Conservation (phyloP, 1,139 yeast species). For the Wickerhamomyces sp. region DNA sequence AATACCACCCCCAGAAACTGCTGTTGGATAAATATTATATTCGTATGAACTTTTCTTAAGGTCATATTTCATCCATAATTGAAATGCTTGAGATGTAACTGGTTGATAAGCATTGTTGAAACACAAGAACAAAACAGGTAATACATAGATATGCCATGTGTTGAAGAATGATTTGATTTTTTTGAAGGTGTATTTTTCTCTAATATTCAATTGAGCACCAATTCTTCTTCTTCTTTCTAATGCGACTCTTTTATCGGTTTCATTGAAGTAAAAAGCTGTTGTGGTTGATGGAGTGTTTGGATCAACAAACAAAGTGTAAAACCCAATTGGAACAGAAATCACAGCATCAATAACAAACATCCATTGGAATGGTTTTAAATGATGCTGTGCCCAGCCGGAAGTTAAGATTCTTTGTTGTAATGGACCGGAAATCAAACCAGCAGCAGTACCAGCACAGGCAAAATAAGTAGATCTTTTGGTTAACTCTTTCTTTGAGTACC, state of each 20-base stretch:
- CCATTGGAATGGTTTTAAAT: slow-evolving; percentile 45
- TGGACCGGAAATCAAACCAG: slow-evolving; percentile 42
- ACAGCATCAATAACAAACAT: slow-evolving; percentile 51
- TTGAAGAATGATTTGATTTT: slow-evolving; percentile 38
- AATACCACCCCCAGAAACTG: slow-evolving; percentile 41
- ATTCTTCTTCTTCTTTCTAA: slow-evolving; percentile 33
- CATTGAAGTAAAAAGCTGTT: slow-evolving; percentile 34
- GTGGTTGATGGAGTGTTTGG: slow-evolving; percentile 42
- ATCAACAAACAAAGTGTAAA: slow-evolving; percentile 38
- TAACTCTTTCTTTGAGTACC: slow-evolving; percentile 43
- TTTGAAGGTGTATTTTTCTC: slow-evolving; percentile 37
- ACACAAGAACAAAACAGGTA: slow-evolving; percentile 44
- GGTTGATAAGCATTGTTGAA: slow-evolving; percentile 39
- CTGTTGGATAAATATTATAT: slow-evolving; percentile 47
- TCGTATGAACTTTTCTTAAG: slow-evolving; percentile 34
- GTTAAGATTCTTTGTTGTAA: slow-evolving; percentile 39
- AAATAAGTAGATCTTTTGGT: slow-evolving; percentile 46
- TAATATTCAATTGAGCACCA: slow-evolving; percentile 42
- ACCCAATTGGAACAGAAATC: slow-evolving; percentile 44
- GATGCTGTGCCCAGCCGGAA: slow-evolving; percentile 30
- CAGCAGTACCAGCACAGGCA: slow-evolving; percentile 40
- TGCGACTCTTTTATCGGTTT: slow-evolving; percentile 25
- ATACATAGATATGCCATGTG: slow-evolving; percentile 46
- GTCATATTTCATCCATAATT: slow-evolving; percentile 47
- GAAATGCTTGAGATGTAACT: slow-evolving; percentile 35